Percentiles rank a stretch among this genome's conserved stretches.
Evolutionary conservation across 169 alveolate genomes (phyloP).

Genomic region (Blepharisma undulans): DNA sequence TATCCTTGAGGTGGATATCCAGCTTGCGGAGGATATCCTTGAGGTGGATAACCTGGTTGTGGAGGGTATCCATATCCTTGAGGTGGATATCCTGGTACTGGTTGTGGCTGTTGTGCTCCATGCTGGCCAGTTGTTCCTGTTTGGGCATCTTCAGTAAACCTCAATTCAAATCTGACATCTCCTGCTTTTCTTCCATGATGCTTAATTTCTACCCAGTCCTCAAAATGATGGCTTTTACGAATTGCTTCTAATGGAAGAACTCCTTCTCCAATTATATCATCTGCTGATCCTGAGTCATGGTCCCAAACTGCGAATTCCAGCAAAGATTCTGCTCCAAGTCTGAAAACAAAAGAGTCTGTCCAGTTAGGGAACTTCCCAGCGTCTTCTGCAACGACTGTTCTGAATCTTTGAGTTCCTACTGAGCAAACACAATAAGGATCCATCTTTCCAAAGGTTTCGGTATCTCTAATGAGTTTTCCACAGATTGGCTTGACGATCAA

Average conservation of each 20-base stretch:
- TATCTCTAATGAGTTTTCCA: constrained; percentile 45
- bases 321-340: background rate
- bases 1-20: constrained; percentile 32
- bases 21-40: constrained; percentile 2
- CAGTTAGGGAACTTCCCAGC: constrained; percentile 50
- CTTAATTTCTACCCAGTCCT: constrained; percentile 44
- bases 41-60: constrained; percentile 34
- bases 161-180: constrained; percentile 27
- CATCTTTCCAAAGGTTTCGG: constrained; percentile 52
- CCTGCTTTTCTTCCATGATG: constrained; percentile 58
- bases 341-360: constrained; percentile 27
- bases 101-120: background rate
- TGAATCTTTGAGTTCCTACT: background rate
- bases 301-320: constrained; percentile 21
- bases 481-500: constrained; percentile 3
- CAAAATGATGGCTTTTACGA: background rate
- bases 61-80: background rate
- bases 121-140: background rate
- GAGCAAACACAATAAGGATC: constrained; percentile 37
- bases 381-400: constrained; percentile 14
- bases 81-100: constrained; percentile 14
- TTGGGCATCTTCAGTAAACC: constrained; percentile 21
- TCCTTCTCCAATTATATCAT: constrained; percentile 33
- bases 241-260: background rate
- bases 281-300: constrained; percentile 11